A percentile compares a stretch with the other conserved stretches of the same genome.
phyloP scores from a whole-genome alignment of 2,329 filamentous ascomycete genomes.

The Moelleriella libera region DNA sequence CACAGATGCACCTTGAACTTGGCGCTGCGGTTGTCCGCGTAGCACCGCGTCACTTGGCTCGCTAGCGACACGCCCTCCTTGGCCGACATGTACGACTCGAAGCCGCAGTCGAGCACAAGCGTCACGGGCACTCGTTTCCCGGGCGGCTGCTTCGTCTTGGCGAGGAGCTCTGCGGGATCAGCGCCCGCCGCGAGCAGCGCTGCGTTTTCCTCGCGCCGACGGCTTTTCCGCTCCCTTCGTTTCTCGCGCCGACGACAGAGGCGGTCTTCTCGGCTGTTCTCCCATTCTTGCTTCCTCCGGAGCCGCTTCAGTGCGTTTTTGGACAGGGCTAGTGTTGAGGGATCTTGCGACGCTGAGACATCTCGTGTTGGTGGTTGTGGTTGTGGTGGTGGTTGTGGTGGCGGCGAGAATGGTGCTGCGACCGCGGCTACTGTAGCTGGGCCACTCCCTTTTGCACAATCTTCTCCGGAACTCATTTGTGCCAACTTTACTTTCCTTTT shows the following conservation, averaged over 20 bases:
- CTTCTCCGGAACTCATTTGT: no score
- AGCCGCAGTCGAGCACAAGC: conserved; percentile 81
- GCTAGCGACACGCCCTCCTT: conserved; percentile 73
- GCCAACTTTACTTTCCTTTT: no score
- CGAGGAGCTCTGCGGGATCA: conserved; percentile 20
- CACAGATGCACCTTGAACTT: conserved; percentile 57
- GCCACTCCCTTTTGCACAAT: no score
- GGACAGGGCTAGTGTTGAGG: conserved; percentile 38
- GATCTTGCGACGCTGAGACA: no score
- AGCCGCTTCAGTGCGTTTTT: conserved; percentile 81
- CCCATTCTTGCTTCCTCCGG: conserved; percentile 59
- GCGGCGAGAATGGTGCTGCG: not conserved
- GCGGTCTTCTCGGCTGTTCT: conserved; percentile 50
- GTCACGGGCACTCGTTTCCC: conserved; percentile 56
- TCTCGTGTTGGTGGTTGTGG: not conserved
- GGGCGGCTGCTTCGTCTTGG: conserved; percentile 16
- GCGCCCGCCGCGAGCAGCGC: conserved; percentile 33
- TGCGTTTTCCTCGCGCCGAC: conserved; percentile 34
- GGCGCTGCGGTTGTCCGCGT: conserved; percentile 71
- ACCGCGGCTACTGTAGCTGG: no score
- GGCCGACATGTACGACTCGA: conserved; percentile 79
- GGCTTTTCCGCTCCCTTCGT: conserved; percentile 29
- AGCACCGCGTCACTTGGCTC: conserved; percentile 73
- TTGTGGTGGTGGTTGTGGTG: not conserved
- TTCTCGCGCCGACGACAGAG: conserved; percentile 40